phyloP scores from a whole-genome alignment of 2,329 filamentous ascomycete species.

The Beauveria scarabaeidicola region DNA sequence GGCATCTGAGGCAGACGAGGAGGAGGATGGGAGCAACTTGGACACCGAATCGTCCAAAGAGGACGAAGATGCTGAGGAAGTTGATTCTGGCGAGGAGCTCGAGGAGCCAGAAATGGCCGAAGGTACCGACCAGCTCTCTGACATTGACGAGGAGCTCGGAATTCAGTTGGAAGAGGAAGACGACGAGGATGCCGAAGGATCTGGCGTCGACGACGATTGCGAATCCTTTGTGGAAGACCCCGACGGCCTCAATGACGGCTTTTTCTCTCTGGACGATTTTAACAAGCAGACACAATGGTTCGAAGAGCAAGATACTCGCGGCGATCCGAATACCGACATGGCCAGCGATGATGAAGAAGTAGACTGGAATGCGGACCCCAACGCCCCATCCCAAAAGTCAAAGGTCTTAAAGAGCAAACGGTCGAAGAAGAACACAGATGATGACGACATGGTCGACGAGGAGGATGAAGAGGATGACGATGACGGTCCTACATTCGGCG shows the following conservation, averaged over 20 bases:
- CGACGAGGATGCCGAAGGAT: constrained; percentile 36
- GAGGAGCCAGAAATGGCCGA: constrained; percentile 28
- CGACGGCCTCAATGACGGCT: constrained; percentile 87
- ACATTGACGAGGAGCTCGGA: constrained; percentile 25
- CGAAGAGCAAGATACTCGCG: constrained; percentile 74
- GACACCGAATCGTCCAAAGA: constrained; percentile 24
- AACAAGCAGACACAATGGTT: constrained; percentile 88
- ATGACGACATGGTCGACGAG: constrained; percentile 33
- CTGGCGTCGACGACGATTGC: constrained; percentile 40
- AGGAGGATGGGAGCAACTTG: constrained; percentile 22
- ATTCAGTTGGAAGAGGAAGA: constrained; percentile 33
- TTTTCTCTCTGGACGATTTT: constrained; percentile 97
- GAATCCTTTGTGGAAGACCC: constrained; percentile 62
- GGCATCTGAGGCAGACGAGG: constrained; percentile 26
- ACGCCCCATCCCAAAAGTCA: constrained; percentile 31
- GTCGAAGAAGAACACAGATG: constrained; percentile 20
- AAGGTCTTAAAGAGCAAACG: constrained; percentile 14
- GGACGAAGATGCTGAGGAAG: constrained; percentile 29
- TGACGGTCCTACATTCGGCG: constrained; percentile 73
- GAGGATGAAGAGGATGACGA: constrained; percentile 63
- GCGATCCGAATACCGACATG: constrained; percentile 64
- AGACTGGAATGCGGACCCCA: constrained; percentile 77
- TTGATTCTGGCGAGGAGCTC: constrained; percentile 16
- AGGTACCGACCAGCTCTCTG: constrained; percentile 16
- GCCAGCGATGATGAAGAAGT: constrained; percentile 79